phyloP scores from a whole-genome alignment of 1,284 basidiomycete genomes.

The Pholiota adiposa region DNA sequence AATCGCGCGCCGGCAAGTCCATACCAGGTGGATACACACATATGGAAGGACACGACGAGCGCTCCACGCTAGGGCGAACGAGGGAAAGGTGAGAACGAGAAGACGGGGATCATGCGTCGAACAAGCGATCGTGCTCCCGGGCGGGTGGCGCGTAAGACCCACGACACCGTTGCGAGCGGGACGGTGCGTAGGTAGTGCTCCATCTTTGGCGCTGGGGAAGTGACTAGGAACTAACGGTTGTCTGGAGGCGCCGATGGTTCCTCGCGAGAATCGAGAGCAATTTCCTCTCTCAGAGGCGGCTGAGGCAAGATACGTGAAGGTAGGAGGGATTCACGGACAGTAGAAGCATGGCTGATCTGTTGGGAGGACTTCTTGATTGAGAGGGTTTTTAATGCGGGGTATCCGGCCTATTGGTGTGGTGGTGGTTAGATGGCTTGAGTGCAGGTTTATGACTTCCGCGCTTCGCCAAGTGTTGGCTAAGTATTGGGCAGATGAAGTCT shows the following conservation, averaged over 20 bases:
- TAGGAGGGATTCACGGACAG: constrained; percentile 4
- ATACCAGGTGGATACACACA: neutral
- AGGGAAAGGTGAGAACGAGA: neutral
- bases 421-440: neutral
- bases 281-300: neutral
- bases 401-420: neutral
- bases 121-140: neutral
- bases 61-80: neutral
- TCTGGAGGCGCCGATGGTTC: constrained; percentile 10
- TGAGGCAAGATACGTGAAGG: constrained; percentile 18
- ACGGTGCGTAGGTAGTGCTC: neutral
- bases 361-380: neutral
- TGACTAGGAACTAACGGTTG: neutral
- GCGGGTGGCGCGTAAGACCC: constrained; percentile 1
- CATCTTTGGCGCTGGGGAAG: neutral
- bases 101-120: constrained; percentile 8
- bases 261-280: neutral
- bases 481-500: neutral
- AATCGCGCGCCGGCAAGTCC: neutral
- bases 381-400: neutral
- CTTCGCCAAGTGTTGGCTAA: neutral
- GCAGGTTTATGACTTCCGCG: neutral
- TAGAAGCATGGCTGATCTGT: constrained; percentile 4
- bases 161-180: neutral
- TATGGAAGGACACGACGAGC: neutral